Conservation (phyloP, 2,329 filamentous ascomycete species). For the Botryotinia convoluta region DNA sequence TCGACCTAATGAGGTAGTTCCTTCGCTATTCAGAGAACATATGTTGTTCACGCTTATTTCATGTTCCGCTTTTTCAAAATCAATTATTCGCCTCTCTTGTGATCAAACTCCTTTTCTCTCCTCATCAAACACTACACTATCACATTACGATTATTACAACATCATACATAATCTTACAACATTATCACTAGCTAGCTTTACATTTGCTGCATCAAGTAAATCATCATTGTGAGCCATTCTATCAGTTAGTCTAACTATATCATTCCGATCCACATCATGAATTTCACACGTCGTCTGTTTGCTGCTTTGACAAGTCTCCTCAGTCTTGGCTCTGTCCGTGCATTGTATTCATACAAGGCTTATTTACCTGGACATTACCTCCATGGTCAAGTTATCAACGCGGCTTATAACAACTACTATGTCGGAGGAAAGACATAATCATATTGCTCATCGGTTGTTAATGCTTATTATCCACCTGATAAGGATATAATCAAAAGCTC, state of each 20-base stretch:
- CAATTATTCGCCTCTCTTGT: background rate
- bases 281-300: background rate
- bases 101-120: background rate
- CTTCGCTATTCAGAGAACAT: background rate
- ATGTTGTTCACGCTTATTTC: background rate
- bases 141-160: background rate
- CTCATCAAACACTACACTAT: background rate
- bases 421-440: too few species aligned
- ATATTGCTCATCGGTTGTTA: too few species aligned
- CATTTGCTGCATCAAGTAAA: background rate
- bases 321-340: background rate
- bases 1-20: background rate
- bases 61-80: background rate
- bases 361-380: too few species aligned
- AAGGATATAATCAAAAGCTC: too few species aligned
- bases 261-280: background rate
- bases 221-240: background rate
- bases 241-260: background rate
- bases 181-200: background rate
- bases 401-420: too few species aligned
- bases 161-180: background rate
- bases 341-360: background rate
- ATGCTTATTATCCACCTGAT: too few species aligned
- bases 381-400: too few species aligned
- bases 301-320: background rate